A percentile compares a stretch with the other conserved stretches of the same genome.
Evolutionary conservation across 2,329 filamentous ascomycete genomes (phyloP).

Genomic region (Fusarium haematococcum): DNA sequence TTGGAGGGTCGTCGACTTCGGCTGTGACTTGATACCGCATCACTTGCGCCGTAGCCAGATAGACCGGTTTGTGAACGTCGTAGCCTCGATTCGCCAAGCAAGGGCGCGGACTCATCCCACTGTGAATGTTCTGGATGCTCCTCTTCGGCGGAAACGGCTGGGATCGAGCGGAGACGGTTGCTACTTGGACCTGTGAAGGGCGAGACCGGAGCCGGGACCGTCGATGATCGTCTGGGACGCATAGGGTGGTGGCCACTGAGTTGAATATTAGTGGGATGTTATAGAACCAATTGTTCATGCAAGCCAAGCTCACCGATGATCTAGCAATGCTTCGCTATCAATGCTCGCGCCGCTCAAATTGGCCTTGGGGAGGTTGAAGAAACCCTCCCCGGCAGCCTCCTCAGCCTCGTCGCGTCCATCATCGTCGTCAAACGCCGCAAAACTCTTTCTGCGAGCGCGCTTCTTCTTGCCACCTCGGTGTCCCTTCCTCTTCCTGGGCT

Average conservation of each 20-base stretch:
- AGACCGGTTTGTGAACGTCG: constrained; percentile 39
- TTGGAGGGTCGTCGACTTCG: constrained; percentile 62
- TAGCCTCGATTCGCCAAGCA: constrained; percentile 58
- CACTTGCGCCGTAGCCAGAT: constrained; percentile 58
- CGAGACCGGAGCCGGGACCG: constrained; percentile 54
- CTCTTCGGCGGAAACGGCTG: constrained; percentile 55
- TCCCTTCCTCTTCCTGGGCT: constrained; percentile 73
- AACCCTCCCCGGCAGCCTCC: constrained; percentile 52
- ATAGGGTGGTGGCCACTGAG: constrained; percentile 69
- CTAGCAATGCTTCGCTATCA: constrained; percentile 87
- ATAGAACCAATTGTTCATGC: not conserved
- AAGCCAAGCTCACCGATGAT: constrained; percentile 74
- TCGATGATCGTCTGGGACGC: constrained; percentile 72
- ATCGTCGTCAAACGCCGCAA: constrained; percentile 71
- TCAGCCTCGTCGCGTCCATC: constrained; percentile 59
- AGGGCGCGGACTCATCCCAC: constrained; percentile 65
- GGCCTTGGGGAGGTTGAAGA: constrained; percentile 62
- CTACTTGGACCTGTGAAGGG: constrained; percentile 42
- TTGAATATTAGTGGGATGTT: not conserved
- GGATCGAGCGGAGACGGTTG: constrained; percentile 53
- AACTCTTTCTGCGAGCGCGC: constrained; percentile 81
- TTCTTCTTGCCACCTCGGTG: constrained; percentile 84
- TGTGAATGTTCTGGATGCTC: constrained; percentile 60
- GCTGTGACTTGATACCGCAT: constrained; percentile 49
- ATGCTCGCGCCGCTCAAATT: constrained; percentile 87